Evolutionary conservation across 371 early-diverging fungal genomes (phyloP).

Genomic region (Smittium culicis): DNA sequence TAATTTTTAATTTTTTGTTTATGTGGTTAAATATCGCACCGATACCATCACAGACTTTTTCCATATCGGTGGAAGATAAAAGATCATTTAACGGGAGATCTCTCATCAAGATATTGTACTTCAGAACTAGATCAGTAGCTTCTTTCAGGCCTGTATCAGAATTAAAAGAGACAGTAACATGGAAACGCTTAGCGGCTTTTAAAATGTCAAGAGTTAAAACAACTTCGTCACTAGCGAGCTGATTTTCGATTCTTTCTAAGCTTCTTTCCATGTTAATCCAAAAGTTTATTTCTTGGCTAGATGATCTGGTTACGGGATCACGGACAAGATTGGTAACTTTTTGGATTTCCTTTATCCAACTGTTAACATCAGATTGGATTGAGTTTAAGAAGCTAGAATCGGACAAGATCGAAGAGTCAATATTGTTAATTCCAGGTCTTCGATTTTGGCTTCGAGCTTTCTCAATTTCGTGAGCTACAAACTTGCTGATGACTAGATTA

Average conservation of each 20-base stretch:
- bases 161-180: conserved; percentile 91
- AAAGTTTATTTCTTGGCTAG: conserved; percentile 95
- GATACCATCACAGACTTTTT: conserved; percentile 66
- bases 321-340: conserved; percentile 90
- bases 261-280: conserved; percentile 95
- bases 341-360: conserved; percentile 98
- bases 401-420: conserved; percentile 46
- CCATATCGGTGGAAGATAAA: conserved; percentile 82
- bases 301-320: conserved; percentile 83
- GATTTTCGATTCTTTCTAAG: conserved; percentile 82
- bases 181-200: conserved; percentile 94
- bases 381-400: conserved; percentile 84
- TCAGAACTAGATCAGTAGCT: conserved; percentile 75
- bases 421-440: conserved; percentile 55
- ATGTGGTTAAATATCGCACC: conserved; percentile 80
- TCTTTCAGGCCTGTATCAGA: conserved; percentile 97
- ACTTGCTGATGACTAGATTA: conserved; percentile 68
- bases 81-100: conserved; percentile 96
- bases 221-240: conserved; percentile 83
- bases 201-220: conserved; percentile 84
- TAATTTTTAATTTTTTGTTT: conserved; percentile 89
- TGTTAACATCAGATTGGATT: conserved; percentile 88
- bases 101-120: conserved; percentile 94
- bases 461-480: conserved; percentile 63
- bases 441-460: conserved; percentile 48